Conservation (phyloP, 148 eudicot species). For the Suaeda aralocaspica region DNA sequence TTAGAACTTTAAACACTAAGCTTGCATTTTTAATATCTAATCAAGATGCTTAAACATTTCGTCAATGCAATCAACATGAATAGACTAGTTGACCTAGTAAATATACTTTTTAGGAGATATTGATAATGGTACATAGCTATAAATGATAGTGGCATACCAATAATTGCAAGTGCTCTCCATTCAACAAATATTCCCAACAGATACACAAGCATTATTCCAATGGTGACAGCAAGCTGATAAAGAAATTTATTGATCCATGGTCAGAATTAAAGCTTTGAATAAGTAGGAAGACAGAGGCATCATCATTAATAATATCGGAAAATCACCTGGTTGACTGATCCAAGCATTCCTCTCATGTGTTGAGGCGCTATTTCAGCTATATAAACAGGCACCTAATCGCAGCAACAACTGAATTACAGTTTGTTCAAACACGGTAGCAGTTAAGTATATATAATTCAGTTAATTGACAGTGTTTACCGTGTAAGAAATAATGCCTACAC, state of each 20-base stretch:
- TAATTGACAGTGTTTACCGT: conserved; percentile 40
- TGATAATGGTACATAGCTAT: neutral
- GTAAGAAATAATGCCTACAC: conserved; percentile 91
- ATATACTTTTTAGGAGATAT: too few relatives aligned
- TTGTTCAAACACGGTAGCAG: neutral
- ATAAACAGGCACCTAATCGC: conserved; percentile 75
- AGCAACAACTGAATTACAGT: conserved; percentile 6
- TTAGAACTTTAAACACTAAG: neutral
- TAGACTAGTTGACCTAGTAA: too few relatives aligned
- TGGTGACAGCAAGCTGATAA: conserved; percentile 71
- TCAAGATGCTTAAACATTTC: neutral
- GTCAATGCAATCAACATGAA: too few relatives aligned
- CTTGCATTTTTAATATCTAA: neutral
- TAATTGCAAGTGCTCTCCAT: conserved; percentile 78
- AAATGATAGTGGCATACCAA: conserved; percentile 45
- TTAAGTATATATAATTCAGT: neutral
- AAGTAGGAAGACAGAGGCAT: neutral
- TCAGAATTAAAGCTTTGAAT: neutral
- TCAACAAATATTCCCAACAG: conserved; percentile 64
- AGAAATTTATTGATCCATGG: neutral
- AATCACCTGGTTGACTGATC: conserved; percentile 85
- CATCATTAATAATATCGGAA: neutral
- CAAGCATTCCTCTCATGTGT: conserved; percentile 80
- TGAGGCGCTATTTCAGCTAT: conserved; percentile 94
- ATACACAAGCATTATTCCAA: conserved; percentile 79